Evolutionary conservation across 352 stramenopile species (phyloP), one percentile per base, ranked within the genome.

Genomic region (Lagenidium giganteum): DNA sequence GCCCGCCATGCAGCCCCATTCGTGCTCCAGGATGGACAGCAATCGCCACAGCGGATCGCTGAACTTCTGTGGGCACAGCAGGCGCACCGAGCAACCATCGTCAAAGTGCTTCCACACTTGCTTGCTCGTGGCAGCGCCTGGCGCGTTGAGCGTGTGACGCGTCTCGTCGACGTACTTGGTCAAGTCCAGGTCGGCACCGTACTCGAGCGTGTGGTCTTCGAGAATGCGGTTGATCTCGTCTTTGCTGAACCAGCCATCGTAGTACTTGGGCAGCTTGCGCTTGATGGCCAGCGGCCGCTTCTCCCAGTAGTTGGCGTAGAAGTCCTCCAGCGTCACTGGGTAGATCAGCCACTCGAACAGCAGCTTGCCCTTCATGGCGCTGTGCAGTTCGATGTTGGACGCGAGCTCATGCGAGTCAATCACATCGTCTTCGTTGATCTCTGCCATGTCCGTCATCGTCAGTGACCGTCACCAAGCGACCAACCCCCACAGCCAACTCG

Each of bases 41-140:
- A 98, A 60, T 30, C 91, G 74, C 73, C 93, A 96, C 9, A 95
- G 64, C 22, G 60, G 25, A 37, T 89, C 71, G 11, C 62, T 84
- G 46, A 96, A 95, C 57, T 97, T 93, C 52, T 98, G 93, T n/a
- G 94, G 93, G 62, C 91, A 96, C 17, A 97, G 55, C 3, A 98
- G 50, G 24, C 94, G 82, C 44, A 98, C 62, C 0, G 93, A 97
- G 52, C 83, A 96, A 14, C 86, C 85, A 16, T 93, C 72, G 3
- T 80, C 61, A 51, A 76, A 95, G 62, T 88, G 67, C 47, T 83
- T 79, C 76, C 76, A 88, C 48, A 95, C 80, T 8, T 70, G 57
- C 49, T 89, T 83, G 18, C 67, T 42, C 1, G 63, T 86, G 5
- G 73, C 80, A 0, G 64, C 36, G 20, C 72, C 64, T 22, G 61